Conservation (phyloP, 768 basidiomycete genomes). For the Lentinus brumalis region DNA sequence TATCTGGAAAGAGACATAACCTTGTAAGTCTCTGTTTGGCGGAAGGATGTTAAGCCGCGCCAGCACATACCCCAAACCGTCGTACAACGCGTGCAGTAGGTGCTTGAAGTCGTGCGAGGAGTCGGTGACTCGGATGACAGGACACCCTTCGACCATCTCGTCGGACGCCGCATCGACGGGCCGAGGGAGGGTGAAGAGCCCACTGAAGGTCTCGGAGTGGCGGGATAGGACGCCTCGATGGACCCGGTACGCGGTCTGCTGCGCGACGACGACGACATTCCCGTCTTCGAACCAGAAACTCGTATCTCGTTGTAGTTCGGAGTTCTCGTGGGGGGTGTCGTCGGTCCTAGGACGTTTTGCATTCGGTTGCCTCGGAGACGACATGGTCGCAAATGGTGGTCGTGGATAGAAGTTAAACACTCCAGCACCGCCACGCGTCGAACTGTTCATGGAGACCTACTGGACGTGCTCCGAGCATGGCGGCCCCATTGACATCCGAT, state of each 20-base stretch:
- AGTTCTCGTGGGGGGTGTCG: too few species aligned
- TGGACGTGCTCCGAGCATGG: too few species aligned
- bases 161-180: not conserved
- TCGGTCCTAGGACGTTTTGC: too few species aligned
- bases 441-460: too few species aligned
- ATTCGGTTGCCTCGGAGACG: too few species aligned
- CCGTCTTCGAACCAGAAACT: conserved; percentile 66
- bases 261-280: conserved; percentile 61
- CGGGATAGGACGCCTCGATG: conserved; percentile 3
- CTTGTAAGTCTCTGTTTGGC: not conserved
- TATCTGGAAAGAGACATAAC: not conserved
- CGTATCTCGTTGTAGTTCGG: not conserved
- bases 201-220: conserved; percentile 1
- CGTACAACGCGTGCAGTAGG: conserved; percentile 11
- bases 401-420: too few species aligned
- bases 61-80: not conserved
- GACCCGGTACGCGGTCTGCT: conserved; percentile 1
- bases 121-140: not conserved
- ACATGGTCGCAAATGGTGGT: too few species aligned
- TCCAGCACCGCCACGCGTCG: too few species aligned
- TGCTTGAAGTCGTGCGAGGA: conserved; percentile 1
- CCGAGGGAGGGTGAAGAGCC: not conserved
- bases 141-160: conserved; percentile 3
- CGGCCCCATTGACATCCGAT: too few species aligned
- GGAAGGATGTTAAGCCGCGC: not conserved